Base-by-base conservation (phyloP, 169 alveolate genomes). In the Babesia bigemina region DNA sequence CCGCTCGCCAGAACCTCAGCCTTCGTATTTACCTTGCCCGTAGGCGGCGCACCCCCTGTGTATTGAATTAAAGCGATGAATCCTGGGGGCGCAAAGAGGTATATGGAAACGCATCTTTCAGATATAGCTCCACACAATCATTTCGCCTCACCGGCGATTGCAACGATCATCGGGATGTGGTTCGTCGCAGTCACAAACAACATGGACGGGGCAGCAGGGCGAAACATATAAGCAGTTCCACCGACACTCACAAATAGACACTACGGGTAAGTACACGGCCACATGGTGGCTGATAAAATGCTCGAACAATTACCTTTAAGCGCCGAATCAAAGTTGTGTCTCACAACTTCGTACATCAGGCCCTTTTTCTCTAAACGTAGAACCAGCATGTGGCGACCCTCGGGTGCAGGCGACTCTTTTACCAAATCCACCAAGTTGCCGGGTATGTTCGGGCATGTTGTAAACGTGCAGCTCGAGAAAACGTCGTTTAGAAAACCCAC, bases 401-500 rank as follows among this genome's bases (percentile, higher is more conserved):
- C 22, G 52, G 62, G 0, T 21, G 49, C 33, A 14, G 70, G 58
- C n/a, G 65, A 7, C 29, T 21, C 44, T 33, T 50, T 17, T 12
- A 50, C 55, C 60, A 81, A 39, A n/a, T 47, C 48, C 8, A 73
- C 72, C 19, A 50, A 47, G 11, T 56, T 26, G 4, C 36, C 69
- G 33, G 48, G 26, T 2, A 59, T 53, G 21, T 11, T 8, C 8
- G 83, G 83, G n/a, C 53, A 8, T 19, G 75, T 69, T 9, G 33
- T 36, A 22, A 81, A 81, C 17, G 76, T 77, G 48, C 88, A 81
- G 56, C 61, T 45, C 8, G 88, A 81, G 44, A 81, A 65, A 7
- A 72, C 52, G 58, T 81, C 88, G 61, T 81, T 81, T 28, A 81
- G 56, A 21, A 73, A 44, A 21, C 88, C 88, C 28, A 72, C 70